Conservation (phyloP, 306 rosid species). For the Medicago truncatula region MtrunA17r5.0-ANR NC_053044.1:40369001-40369500, state of each 20-base stretch:
- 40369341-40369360: too few species aligned
- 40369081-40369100: neutral
- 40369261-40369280: neutral
- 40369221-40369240: neutral
- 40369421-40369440: too few species aligned
- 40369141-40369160: neutral
- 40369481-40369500: too few species aligned
- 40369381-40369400: too few species aligned
- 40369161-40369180: neutral
- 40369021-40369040: too few species aligned
- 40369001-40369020: neutral
- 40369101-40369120: neutral
- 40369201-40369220: slow-evolving; percentile 7
- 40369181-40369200: neutral
- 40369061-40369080: neutral
- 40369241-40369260: neutral
- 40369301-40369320: neutral
- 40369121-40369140: neutral
- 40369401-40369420: too few species aligned
- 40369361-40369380: too few species aligned
- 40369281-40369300: neutral
- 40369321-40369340: neutral
- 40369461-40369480: too few species aligned
- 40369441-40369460: too few species aligned
- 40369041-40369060: neutral